Evolutionary conservation across 2,329 filamentous ascomycete species (phyloP).

Genomic region (Myriosclerotinia curreyana): DNA sequence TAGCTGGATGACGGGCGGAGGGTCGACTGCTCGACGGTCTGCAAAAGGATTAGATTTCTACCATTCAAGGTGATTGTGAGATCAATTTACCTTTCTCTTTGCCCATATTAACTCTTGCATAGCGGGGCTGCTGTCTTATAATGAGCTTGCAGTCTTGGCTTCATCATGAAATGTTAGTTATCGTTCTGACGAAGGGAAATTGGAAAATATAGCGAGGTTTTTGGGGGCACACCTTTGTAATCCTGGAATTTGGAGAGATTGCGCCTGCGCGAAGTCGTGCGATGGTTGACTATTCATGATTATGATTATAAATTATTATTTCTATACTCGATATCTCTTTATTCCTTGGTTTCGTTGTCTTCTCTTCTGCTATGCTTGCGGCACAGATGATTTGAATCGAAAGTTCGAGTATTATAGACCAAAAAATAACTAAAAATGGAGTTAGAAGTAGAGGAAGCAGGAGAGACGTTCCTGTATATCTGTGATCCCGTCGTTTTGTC

Average conservation of each 20-base stretch:
- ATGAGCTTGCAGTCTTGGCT: constrained; percentile 56
- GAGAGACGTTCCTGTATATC: background rate
- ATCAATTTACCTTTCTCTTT: constrained; percentile 66
- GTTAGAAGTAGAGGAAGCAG: background rate
- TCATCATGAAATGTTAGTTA: constrained; percentile 32
- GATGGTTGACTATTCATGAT: constrained; percentile 28
- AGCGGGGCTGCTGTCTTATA: constrained; percentile 64
- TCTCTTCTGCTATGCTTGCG: background rate
- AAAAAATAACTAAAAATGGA: background rate
- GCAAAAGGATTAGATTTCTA: constrained; percentile 19
- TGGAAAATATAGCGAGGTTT: background rate
- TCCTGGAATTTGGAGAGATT: constrained; percentile 29
- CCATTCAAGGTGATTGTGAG: constrained; percentile 9
- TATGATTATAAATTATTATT: constrained; percentile 14
- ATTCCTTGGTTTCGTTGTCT: background rate
- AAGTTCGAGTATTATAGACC: constrained; percentile 7
- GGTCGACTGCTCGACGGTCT: constrained; percentile 86
- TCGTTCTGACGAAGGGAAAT: constrained; percentile 26
- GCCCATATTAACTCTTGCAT: constrained; percentile 65
- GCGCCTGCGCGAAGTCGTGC: constrained; percentile 35
- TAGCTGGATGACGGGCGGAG: constrained; percentile 79
- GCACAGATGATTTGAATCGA: constrained; percentile 4
- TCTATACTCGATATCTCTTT: constrained; percentile 17
- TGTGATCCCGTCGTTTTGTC: background rate
- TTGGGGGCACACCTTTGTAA: constrained; percentile 30